A percentile compares a stretch with the other conserved stretches of the same genome.
These are phyloP conservation scores for Perilla frutescens DNA, from an alignment of 257 asterid genomes.

Conservation along the genomic window DNA sequence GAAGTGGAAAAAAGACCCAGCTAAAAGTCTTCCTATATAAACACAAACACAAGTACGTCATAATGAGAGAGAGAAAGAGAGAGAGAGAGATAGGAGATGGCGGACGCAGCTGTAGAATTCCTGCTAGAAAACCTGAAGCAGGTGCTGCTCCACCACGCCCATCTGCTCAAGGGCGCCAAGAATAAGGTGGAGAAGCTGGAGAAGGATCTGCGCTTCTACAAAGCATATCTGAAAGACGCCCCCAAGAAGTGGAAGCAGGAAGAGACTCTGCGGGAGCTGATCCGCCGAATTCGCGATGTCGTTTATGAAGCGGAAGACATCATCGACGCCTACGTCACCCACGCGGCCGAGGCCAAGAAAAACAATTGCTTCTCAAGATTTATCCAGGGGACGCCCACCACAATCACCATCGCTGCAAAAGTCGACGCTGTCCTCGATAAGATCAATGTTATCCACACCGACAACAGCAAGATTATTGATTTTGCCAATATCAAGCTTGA, in stretches of 20 bases:
- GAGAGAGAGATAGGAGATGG: slow-evolving; percentile 9
- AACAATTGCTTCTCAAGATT: not conserved
- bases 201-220: slow-evolving; percentile 32
- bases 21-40: too few species aligned
- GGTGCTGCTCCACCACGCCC: slow-evolving; percentile 28
- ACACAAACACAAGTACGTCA: too few species aligned
- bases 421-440: slow-evolving; percentile 22
- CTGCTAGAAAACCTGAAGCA: slow-evolving; percentile 40
- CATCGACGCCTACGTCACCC: slow-evolving; percentile 38
- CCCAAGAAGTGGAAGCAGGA: slow-evolving; percentile 21
- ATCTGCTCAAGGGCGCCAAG: slow-evolving; percentile 22
- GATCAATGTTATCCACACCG: slow-evolving; percentile 14
- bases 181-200: slow-evolving; percentile 30
- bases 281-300: slow-evolving; percentile 29
- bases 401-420: slow-evolving; percentile 22
- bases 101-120: slow-evolving; percentile 41
- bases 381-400: not conserved
- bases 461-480: not conserved
- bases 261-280: not conserved
- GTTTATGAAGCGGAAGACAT: slow-evolving; percentile 42
- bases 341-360: slow-evolving; percentile 33
- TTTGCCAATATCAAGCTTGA: not conserved
- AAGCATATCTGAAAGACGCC: slow-evolving; percentile 37
- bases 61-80: not conserved
- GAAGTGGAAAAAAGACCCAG: too few species aligned